Evolutionary conservation across 148 eudicot genomes (phyloP).

Genomic region (Spergularia marina): DNA sequence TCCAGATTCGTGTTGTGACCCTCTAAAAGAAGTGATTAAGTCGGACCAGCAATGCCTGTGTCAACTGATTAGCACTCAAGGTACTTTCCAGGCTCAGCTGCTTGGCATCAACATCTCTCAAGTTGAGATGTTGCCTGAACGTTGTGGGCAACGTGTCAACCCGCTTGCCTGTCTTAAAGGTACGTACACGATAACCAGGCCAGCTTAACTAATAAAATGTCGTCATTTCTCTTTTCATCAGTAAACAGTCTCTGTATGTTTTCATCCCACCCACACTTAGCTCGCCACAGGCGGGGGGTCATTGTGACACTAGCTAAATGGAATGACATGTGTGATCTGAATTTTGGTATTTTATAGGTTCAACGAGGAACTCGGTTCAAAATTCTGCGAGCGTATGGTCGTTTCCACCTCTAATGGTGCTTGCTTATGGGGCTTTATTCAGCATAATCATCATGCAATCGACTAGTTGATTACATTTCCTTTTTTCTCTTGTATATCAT

Average conservation of each 20-base stretch:
- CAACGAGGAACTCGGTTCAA: conserved; percentile 22
- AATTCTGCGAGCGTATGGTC: conserved; percentile 1
- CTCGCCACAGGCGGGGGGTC: no score
- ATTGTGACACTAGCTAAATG: no score
- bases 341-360: conserved; percentile 1
- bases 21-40: conserved; percentile 52
- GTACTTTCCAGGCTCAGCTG: conserved; percentile 45
- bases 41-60: conserved; percentile 60
- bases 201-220: no score
- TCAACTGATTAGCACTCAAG: conserved; percentile 47
- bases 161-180: conserved; percentile 54
- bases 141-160: conserved; percentile 63
- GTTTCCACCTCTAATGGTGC: not conserved
- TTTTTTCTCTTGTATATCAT: no score
- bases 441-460: not conserved
- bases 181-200: not conserved
- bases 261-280: not conserved
- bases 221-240: no score
- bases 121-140: conserved; percentile 56
- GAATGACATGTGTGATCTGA: not conserved
- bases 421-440: conserved; percentile 12
- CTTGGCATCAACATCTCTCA: conserved; percentile 48
- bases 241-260: not conserved
- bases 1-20: conserved; percentile 56
- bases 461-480: no score